phyloP scores from a whole-genome alignment of 805 yeast species.

The Teunomyces gatunensis region DNA sequence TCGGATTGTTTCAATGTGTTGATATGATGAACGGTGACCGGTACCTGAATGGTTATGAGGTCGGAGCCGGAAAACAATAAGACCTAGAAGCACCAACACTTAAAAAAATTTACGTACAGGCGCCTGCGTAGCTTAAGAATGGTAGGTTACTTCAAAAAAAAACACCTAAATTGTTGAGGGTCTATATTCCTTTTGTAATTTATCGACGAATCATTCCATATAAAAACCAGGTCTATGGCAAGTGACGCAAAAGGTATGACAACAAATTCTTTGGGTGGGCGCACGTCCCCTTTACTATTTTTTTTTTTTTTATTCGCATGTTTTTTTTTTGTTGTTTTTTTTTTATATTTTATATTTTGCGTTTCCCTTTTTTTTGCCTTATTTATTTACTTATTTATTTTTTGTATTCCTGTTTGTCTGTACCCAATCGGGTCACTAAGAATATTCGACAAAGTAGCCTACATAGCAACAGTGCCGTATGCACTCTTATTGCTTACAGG shows the following conservation, averaged over 20 bases:
- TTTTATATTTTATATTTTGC: not conserved
- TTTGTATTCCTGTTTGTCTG: not conserved
- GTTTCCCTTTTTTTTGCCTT: no score
- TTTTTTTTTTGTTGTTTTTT: not conserved
- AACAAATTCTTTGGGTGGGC: not conserved
- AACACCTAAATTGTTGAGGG: no score
- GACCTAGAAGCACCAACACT: not conserved
- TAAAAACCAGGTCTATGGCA: not conserved
- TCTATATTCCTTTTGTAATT: not conserved
- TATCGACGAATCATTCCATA: constrained; percentile 1
- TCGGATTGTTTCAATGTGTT: not conserved
- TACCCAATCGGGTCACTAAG: not conserved
- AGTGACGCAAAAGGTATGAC: constrained; percentile 1
- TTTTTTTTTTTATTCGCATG: not conserved
- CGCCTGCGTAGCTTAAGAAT: not conserved
- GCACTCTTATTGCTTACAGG: not conserved
- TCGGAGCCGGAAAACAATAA: not conserved
- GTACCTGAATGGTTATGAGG: constrained; percentile 5
- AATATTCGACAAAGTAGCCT: not conserved
- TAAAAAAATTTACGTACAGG: not conserved
- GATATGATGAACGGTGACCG: not conserved
- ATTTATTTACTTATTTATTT: no score
- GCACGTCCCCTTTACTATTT: not conserved
- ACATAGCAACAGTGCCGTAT: not conserved
- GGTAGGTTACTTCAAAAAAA: no score